These are phyloP conservation scores for Trichoderma koningii DNA, from an alignment of 2,329 filamentous ascomycete genomes.

Conservation along the genomic window DNA sequence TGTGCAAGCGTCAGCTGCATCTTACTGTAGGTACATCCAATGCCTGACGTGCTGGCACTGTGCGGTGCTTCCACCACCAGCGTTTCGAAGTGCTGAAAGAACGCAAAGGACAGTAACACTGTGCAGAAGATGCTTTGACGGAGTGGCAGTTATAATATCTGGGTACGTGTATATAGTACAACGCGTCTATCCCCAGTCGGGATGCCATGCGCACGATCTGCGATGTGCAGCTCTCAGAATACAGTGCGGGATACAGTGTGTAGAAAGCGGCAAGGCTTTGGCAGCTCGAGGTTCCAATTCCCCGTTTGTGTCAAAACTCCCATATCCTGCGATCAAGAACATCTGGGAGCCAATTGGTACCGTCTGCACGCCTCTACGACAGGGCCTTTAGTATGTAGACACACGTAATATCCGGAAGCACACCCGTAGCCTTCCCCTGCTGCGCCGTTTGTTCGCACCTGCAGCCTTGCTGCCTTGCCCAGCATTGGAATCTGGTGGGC, in stretches of 20 bases:
- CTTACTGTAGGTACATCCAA: neutral
- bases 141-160: too few relatives aligned
- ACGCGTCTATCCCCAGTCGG: neutral
- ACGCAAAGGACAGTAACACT: neutral
- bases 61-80: too few relatives aligned
- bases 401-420: neutral
- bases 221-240: constrained; percentile 3
- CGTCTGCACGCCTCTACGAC: too few relatives aligned
- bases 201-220: constrained; percentile 22
- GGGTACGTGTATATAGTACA: neutral
- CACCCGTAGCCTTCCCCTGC: neutral
- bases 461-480: constrained; percentile 7
- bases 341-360: too few relatives aligned
- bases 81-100: too few relatives aligned
- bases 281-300: too few relatives aligned
- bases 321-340: too few relatives aligned
- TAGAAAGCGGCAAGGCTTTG: neutral
- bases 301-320: too few relatives aligned
- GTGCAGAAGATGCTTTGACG: neutral
- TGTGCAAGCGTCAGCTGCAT: constrained; percentile 21
- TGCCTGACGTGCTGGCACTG: too few relatives aligned
- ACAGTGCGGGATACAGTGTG: constrained; percentile 16
- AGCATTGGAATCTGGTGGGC: neutral
- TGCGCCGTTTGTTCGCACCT: neutral
- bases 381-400: too few relatives aligned